Evolutionary conservation across 805 yeast species (phyloP), one percentile per base, ranked within the genome.

Genomic region (Zygoascus tannicola): DNA sequence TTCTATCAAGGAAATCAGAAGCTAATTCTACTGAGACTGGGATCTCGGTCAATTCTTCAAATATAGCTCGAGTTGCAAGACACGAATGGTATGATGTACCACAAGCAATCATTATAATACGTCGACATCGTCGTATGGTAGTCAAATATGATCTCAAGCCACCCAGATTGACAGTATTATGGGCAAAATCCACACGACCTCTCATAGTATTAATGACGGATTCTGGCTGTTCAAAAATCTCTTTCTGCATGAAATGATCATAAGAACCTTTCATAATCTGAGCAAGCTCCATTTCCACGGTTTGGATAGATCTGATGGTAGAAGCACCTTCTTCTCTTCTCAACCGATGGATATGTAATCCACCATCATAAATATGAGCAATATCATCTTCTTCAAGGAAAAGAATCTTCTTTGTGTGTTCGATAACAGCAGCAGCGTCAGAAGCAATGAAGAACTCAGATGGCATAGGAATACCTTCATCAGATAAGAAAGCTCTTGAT

Each of bases 11-110:
- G 68, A 88, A 88, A 63, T 88, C 97, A 12, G 95, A 85, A 8
- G 96, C 96, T 58, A 88, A 74, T 63, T 88, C 97, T 32, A 88
- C 94, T 36, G 84, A 69, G 4, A 87, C 95, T 4, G 97, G 97
- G 48, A 87, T 83, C 60, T 90, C 97, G 26, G 96, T 86, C 58
- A 92, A 74, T 63, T 92, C 98, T 68, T 92, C 99, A 62, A 92
- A 88, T 51, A 87, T 81, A 14, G 96, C 84, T 67, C 99, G 80
- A 19, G 95, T 90, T 18, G 98, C 98, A 62, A 92, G 69, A 71
- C 99, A 92, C 15, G 98, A 92, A 68, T 92, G 98, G 63, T 88
- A 92, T 0, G 98, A 92, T 4, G 99, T 92, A 70, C 99, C 99
- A 70, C 99, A 92, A 1, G 98, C 99, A 68, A 92, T 85, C 97